Percentiles rank a stretch among this genome's conserved stretches.
These are phyloP conservation scores for Fusarium incarnatum DNA, from an alignment of 2,329 filamentous ascomycete species.

Conservation along the genomic window DNA sequence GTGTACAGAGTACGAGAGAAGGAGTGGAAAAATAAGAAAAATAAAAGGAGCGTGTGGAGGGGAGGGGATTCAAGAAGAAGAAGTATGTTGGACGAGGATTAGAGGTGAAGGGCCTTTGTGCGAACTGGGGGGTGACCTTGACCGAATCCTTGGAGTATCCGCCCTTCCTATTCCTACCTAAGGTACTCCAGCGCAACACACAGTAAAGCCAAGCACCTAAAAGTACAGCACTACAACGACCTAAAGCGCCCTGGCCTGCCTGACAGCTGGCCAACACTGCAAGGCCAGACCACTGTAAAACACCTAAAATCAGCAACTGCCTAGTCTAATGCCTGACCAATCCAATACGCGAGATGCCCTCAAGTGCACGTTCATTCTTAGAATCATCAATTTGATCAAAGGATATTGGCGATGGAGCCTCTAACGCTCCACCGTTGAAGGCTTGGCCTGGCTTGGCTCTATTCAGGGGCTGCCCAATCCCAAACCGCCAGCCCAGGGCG, in stretches of 20 bases:
- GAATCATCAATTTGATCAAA: constrained; percentile 27
- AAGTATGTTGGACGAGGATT: constrained; percentile 37
- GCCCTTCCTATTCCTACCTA: background rate
- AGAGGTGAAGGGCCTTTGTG: constrained; percentile 40
- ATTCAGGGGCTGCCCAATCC: constrained; percentile 33
- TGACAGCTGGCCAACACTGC: background rate
- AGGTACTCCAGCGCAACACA: background rate
- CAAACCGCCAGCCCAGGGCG: background rate
- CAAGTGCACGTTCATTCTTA: constrained; percentile 23
- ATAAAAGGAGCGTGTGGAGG: constrained; percentile 38
- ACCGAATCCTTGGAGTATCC: constrained; percentile 6
- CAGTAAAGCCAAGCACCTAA: background rate
- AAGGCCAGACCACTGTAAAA: background rate
- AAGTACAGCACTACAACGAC: background rate
- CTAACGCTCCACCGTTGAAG: constrained; percentile 8
- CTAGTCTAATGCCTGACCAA: background rate
- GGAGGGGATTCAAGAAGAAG: constrained; percentile 38
- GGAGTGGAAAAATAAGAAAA: constrained; percentile 5
- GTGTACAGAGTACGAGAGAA: constrained; percentile 24
- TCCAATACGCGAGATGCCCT: background rate
- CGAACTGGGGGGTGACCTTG: constrained; percentile 29
- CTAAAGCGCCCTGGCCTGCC: background rate
- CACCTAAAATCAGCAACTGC: constrained; percentile 7
- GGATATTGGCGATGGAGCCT: constrained; percentile 28
- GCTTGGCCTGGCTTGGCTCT: background rate